Evolutionary conservation across 2,329 filamentous ascomycete genomes (phyloP).

Genomic region (Pestalotiopsis sp.): DNA sequence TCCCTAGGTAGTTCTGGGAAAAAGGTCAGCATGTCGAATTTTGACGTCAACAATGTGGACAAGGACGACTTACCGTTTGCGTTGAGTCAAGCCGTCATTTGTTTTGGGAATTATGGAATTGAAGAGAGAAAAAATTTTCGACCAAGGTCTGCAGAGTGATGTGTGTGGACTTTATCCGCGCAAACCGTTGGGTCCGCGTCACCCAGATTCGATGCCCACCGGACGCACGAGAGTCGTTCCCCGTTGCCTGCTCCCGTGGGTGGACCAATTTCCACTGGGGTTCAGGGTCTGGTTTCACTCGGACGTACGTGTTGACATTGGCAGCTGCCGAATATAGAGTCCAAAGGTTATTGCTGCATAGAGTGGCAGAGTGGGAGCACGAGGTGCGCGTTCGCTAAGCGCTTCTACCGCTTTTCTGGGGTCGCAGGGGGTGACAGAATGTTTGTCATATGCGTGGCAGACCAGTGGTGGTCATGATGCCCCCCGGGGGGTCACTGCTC

Average conservation of each 20-base stretch:
- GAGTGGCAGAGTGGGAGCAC: background rate
- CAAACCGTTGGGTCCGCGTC: constrained; percentile 8
- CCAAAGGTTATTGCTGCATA: background rate
- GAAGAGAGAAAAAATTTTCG: background rate
- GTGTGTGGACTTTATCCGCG: constrained; percentile 13
- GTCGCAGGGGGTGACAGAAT: background rate
- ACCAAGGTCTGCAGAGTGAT: constrained; percentile 4
- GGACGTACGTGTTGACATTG: constrained; percentile 10
- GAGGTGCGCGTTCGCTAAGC: constrained; percentile 8
- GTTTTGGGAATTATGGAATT: background rate
- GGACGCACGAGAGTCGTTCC: background rate
- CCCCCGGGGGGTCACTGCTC: background rate
- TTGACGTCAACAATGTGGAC: constrained; percentile 1
- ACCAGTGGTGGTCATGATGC: constrained; percentile 4
- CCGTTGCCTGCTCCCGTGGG: constrained; percentile 11
- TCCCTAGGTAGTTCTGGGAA: background rate
- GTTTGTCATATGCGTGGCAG: background rate
- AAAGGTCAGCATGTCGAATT: background rate
- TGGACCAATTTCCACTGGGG: constrained; percentile 10
- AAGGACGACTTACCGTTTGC: constrained; percentile 10
- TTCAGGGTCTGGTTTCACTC: constrained; percentile 14
- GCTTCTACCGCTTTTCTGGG: constrained; percentile 12
- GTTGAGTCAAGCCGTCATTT: background rate
- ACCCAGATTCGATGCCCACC: background rate
- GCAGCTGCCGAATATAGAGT: constrained; percentile 12